phyloP scores from a whole-genome alignment of 1,139 yeast species.

The Groenewaldozyma auringiensis region DNA sequence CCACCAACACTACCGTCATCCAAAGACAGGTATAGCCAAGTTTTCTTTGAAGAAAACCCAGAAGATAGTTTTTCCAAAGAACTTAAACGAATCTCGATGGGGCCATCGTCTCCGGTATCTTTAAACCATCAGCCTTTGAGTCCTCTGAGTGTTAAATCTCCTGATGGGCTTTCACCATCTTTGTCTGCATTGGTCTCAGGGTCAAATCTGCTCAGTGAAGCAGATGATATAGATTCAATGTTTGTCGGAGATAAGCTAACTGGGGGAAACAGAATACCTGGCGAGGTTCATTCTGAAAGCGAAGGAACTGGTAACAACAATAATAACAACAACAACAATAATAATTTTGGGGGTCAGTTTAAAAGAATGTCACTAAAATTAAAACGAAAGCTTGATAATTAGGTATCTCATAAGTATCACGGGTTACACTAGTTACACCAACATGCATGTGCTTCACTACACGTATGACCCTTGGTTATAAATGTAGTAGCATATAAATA shows the following conservation, averaged over 20 bases:
- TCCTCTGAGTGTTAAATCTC: background rate
- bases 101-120: background rate
- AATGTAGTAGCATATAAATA: no score
- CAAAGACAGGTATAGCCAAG: background rate
- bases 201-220: background rate
- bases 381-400: background rate
- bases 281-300: background rate
- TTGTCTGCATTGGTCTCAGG: background rate
- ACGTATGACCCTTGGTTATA: no score
- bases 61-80: slow-evolving; percentile 1
- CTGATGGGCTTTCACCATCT: background rate
- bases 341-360: background rate
- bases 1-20: background rate
- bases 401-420: background rate
- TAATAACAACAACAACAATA: background rate
- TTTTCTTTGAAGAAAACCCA: background rate
- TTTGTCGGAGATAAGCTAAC: no score
- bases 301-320: background rate
- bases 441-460: no score
- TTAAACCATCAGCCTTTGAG: background rate
- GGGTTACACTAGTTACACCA: no score
- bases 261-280: no score
- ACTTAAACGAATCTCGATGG: slow-evolving; percentile 3
- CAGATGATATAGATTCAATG: no score
- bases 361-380: background rate